Evolutionary conservation across 306 rosid genomes (phyloP).

Genomic region (Cicer judaicum): DNA sequence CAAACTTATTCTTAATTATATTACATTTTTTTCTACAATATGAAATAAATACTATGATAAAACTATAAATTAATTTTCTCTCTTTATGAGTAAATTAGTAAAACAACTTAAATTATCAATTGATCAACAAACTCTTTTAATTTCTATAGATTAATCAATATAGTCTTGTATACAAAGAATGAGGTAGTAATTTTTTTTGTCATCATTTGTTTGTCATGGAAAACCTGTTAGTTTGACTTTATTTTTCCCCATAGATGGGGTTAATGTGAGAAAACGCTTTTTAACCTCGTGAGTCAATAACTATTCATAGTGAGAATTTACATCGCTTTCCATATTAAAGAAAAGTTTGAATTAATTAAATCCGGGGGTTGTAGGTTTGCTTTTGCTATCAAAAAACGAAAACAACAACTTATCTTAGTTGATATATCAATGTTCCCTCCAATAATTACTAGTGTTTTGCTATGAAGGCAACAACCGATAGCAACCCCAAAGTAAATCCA

Average conservation of each 20-base stretch:
- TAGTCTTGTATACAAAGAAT: too few species aligned
- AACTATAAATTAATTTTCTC: too few species aligned
- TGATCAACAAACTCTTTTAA: too few species aligned
- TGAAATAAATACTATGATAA: too few species aligned
- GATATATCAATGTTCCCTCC: slow-evolving; percentile 20
- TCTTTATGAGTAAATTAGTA: too few species aligned
- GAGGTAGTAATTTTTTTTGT: not conserved
- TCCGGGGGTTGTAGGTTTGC: not conserved
- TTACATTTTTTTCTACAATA: too few species aligned
- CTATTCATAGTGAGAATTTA: slow-evolving; percentile 4
- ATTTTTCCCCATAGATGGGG: not conserved
- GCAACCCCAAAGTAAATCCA: slow-evolving; percentile 23
- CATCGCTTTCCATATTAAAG: not conserved
- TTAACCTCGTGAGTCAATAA: slow-evolving; percentile 16
- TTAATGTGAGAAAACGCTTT: not conserved
- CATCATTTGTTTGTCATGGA: not conserved
- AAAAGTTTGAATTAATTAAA: not conserved
- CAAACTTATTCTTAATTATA: too few species aligned
- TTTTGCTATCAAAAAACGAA: not conserved
- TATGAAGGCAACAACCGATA: not conserved
- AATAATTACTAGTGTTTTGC: not conserved
- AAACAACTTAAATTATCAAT: too few species aligned
- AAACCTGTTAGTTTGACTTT: slow-evolving; percentile 16
- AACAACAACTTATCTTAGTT: not conserved
- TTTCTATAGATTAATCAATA: too few species aligned